Evolutionary conservation across 495 filamentous ascomycete species (phyloP).

Genomic region (Echria macrotheca): DNA sequence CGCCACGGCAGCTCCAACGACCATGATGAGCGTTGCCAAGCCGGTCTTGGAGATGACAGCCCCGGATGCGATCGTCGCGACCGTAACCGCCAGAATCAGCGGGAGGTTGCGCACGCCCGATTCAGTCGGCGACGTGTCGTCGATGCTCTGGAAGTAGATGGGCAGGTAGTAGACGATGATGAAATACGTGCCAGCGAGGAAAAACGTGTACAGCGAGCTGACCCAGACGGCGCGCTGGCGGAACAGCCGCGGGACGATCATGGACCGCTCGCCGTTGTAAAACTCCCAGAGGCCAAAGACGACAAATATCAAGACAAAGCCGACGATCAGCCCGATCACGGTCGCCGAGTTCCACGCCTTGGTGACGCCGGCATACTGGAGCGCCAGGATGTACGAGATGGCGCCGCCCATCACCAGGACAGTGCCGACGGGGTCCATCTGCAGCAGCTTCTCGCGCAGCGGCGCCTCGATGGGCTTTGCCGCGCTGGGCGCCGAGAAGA

Average conservation of each 20-base stretch:
- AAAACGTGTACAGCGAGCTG: conserved; percentile 31
- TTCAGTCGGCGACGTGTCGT: conserved; percentile 36
- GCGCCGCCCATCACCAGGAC: conserved; percentile 62
- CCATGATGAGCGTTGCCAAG: conserved; percentile 45
- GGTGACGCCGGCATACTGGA: conserved; percentile 74
- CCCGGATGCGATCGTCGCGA: conserved; percentile 43
- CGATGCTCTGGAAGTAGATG: conserved; percentile 57
- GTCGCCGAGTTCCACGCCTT: conserved; percentile 57
- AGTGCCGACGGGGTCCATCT: conserved; percentile 64
- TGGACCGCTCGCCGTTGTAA: conserved; percentile 37
- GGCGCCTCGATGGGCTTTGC: conserved; percentile 20
- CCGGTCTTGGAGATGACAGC: conserved; percentile 40
- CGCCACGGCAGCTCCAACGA: conserved; percentile 50
- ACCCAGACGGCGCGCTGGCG: conserved; percentile 38
- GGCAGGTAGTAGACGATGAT: conserved; percentile 55
- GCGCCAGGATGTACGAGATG: conserved; percentile 64
- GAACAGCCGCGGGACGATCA: conserved; percentile 42
- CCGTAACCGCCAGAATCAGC: conserved; percentile 45
- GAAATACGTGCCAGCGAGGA: conserved; percentile 42
- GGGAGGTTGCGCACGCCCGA: conserved; percentile 51
- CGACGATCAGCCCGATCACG: conserved; percentile 63
- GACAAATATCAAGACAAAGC: conserved; percentile 54
- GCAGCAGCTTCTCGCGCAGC: conserved; percentile 31
- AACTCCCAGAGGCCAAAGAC: conserved; percentile 45
- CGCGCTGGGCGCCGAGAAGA: conserved; percentile 22